These are phyloP conservation scores for Xylaria sp. DNA, from an alignment of 2,329 filamentous ascomycete genomes.

Conservation along the genomic window DNA sequence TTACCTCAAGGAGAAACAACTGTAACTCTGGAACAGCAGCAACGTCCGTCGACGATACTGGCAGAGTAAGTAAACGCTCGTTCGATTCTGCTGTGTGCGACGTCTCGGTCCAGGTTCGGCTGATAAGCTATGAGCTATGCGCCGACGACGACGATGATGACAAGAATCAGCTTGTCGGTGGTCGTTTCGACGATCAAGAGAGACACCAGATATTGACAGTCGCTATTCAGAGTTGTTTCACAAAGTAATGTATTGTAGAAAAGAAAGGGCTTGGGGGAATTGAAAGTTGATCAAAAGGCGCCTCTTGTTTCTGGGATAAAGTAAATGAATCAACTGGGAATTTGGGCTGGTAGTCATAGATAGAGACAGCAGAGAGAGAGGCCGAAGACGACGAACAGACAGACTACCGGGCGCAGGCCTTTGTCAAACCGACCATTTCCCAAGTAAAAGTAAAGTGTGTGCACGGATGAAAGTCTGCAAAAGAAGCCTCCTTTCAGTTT, in stretches of 20 bases:
- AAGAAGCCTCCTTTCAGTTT: slow-evolving; percentile 37
- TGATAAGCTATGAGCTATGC: slow-evolving; percentile 12
- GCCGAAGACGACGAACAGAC: slow-evolving; percentile 33
- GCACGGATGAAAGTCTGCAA: slow-evolving; percentile 28
- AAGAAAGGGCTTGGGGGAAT: slow-evolving; percentile 19
- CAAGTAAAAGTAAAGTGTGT: slow-evolving; percentile 31
- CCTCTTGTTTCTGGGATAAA: slow-evolving; percentile 28
- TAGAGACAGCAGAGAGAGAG: slow-evolving; percentile 13
- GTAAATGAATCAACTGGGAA: slow-evolving; percentile 24
- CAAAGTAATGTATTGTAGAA: slow-evolving; percentile 28
- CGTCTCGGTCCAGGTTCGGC: slow-evolving; percentile 13
- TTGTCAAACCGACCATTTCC: slow-evolving; percentile 43
- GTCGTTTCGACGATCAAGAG: slow-evolving; percentile 12
- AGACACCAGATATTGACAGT: slow-evolving; percentile 13
- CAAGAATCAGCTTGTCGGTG: neutral
- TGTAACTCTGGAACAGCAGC: neutral
- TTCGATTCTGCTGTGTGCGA: slow-evolving; percentile 13
- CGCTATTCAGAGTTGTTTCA: slow-evolving; percentile 18
- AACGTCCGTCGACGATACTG: slow-evolving; percentile 8
- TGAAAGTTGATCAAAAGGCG: slow-evolving; percentile 16
- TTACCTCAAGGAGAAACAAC: slow-evolving; percentile 32
- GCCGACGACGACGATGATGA: slow-evolving; percentile 9
- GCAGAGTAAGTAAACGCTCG: slow-evolving; percentile 11
- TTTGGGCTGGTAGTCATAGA: neutral
- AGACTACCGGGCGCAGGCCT: slow-evolving; percentile 39